Evolutionary conservation across 768 basidiomycete species (phyloP).

Genomic region (Mycena galericulata): DNA sequence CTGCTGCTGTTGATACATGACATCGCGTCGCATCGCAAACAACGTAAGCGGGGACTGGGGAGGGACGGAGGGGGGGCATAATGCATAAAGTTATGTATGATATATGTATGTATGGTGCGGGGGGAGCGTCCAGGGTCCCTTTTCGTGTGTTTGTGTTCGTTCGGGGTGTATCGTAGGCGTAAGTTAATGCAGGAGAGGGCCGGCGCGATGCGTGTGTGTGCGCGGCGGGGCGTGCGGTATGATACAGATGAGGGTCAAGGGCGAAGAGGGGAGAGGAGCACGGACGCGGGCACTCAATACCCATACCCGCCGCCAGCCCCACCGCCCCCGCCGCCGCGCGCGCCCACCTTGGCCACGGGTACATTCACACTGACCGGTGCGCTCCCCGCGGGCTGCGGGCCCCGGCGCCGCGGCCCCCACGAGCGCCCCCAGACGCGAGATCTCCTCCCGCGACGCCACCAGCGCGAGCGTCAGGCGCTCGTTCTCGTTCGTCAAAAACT

Average conservation of each 20-base stretch:
- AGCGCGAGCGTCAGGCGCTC: constrained; percentile 91
- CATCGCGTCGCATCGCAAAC: too few species aligned
- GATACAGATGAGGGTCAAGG: neutral
- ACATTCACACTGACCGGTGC: constrained; percentile 35
- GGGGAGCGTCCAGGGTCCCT: too few species aligned
- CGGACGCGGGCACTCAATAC: neutral
- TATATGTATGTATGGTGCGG: too few species aligned
- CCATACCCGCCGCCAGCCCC: constrained; percentile 24
- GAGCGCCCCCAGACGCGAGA: constrained; percentile 82
- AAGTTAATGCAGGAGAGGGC: too few species aligned
- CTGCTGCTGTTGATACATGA: too few species aligned
- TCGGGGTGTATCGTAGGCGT: too few species aligned
- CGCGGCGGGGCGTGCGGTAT: neutral
- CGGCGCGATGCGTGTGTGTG: neutral
- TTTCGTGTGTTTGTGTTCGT: too few species aligned
- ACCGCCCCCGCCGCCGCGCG: neutral
- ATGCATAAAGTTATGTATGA: too few species aligned
- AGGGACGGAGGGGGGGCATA: too few species aligned
- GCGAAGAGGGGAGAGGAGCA: neutral
- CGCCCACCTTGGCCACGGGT: constrained; percentile 23
- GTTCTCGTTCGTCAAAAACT: constrained; percentile 93
- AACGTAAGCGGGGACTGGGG: too few species aligned
- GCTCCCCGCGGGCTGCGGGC: constrained; percentile 23
- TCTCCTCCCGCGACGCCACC: constrained; percentile 90
- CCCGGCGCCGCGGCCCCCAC: constrained; percentile 76